phyloP scores from a whole-genome alignment of 257 asterid species.

The Solanum piurae region DNA sequence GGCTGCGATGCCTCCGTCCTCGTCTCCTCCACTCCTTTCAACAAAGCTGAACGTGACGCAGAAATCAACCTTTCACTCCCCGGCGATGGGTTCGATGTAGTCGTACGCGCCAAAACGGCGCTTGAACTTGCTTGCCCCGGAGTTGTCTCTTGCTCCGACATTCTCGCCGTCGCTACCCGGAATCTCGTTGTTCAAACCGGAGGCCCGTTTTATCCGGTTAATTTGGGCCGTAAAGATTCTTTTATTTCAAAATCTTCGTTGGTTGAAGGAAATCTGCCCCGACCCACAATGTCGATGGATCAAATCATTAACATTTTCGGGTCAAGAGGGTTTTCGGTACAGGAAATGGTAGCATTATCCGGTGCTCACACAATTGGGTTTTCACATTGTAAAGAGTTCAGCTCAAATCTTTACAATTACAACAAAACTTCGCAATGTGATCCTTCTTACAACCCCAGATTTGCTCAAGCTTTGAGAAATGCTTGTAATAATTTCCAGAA shows the following conservation, averaged over 20 bases:
- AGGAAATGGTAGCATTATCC: slow-evolving; percentile 78
- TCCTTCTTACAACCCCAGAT: slow-evolving; percentile 59
- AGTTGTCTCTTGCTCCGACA: slow-evolving; percentile 84
- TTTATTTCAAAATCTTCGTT: slow-evolving; percentile 27
- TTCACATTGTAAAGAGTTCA: slow-evolving; percentile 86
- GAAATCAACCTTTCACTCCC: slow-evolving; percentile 91
- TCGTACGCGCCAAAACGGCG: slow-evolving; percentile 77
- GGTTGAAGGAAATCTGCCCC: slow-evolving; percentile 66
- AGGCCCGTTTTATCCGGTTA: slow-evolving; percentile 67
- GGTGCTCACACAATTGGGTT: slow-evolving; percentile 98
- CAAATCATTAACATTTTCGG: slow-evolving; percentile 47
- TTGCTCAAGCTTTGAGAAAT: slow-evolving; percentile 40
- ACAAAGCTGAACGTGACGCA: slow-evolving; percentile 82
- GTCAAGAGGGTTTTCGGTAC: slow-evolving; percentile 44
- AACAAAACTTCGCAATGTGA: slow-evolving; percentile 36
- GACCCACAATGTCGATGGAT: slow-evolving; percentile 51
- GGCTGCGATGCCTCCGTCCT: slow-evolving; percentile 95
- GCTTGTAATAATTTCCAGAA: slow-evolving; percentile 51
- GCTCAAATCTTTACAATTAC: slow-evolving; percentile 54
- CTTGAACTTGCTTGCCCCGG: slow-evolving; percentile 84
- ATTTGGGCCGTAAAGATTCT: slow-evolving; percentile 62
- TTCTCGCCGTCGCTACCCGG: slow-evolving; percentile 72
- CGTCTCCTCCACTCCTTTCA: slow-evolving; percentile 70
- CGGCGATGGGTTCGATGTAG: slow-evolving; percentile 91
- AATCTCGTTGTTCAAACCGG: slow-evolving; percentile 77